Base-by-base conservation (phyloP, 2,329 filamentous ascomycete genomes). In the Teratosphaeria viscida region DNA sequence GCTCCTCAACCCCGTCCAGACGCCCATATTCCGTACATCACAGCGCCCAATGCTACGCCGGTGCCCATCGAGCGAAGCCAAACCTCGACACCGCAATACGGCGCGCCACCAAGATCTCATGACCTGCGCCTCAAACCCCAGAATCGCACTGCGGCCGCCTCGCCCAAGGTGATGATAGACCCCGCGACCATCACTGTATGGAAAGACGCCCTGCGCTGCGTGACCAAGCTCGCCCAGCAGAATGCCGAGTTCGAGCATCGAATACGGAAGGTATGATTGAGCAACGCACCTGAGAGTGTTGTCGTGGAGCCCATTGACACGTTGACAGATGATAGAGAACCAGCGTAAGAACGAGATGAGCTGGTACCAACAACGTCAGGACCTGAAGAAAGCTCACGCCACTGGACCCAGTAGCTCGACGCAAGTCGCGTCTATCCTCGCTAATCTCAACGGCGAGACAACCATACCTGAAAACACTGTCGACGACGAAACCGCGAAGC, bases 271-370 rank as follows among this genome's bases (percentile, higher is more conserved):
- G 76, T 76, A 70, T 60, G 66, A 62, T 52, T 37, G 43, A 8
- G 27, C 52, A 49, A 56, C 62, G 49, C 14, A 60, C 5, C 26
- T 37, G 14, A 37, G 56, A 47, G 27, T 53, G 23, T 26, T 43
- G 10, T 47, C n/a, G 14, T 56, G 55, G 27, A 60, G 57, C 61
- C 59, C 64, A 67, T 70, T 67, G 59, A 67, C 68, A 65, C 56
- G 27, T 59, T 35, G 56, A 2, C 62, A 84, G 73, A 77, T 88
- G 71, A 86, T 88, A 61, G 78, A 78, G 58, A 79, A 83, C 52
- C 85, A 88, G 69, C 80, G 84, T 65, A 77, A 79, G 49, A 81
- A 87, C 65, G 84, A 88, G 64, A 78, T 78, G 63, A 79, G 82
- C 64, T 88, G 85, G 78, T 72, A 71, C 52, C 62, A 60, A 14